phyloP scores from a whole-genome alignment of 192 early-diverging fungal species.

The Dissophora globulifera region DNA sequence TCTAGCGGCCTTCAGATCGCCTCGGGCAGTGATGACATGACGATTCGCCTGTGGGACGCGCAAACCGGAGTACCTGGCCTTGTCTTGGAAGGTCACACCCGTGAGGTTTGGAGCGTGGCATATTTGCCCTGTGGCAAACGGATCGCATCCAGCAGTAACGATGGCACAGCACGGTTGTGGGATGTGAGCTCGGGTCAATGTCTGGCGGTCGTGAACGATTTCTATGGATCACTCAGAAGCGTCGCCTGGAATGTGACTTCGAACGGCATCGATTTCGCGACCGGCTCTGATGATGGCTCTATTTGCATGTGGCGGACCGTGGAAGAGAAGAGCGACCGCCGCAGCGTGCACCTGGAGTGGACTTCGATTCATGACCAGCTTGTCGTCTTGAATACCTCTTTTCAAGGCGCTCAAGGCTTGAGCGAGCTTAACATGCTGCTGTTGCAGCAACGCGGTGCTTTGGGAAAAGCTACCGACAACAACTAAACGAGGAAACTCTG shows the following conservation, averaged over 20 bases:
- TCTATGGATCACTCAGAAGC: not conserved
- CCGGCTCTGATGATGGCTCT: not conserved
- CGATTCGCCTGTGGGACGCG: constrained; percentile 5
- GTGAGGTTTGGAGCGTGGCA: not conserved
- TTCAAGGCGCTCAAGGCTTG: not conserved
- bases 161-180: not conserved
- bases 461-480: not conserved
- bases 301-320: not conserved
- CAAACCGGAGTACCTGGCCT: not conserved
- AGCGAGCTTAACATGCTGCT: not conserved
- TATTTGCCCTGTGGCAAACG: not conserved
- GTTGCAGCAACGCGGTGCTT: not conserved
- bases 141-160: not conserved
- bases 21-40: constrained; percentile 3
- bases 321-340: not conserved
- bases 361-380: not conserved
- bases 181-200: constrained; percentile 2
- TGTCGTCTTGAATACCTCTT: not conserved
- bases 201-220: not conserved
- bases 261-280: not conserved
- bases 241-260: constrained; percentile 7
- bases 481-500: too few relatives aligned
- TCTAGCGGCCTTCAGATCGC: not conserved
- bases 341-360: not conserved
- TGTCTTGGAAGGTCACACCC: not conserved